Evolutionary conservation across 805 yeast species (phyloP).

Genomic region (Lachancea dasiensis): DNA sequence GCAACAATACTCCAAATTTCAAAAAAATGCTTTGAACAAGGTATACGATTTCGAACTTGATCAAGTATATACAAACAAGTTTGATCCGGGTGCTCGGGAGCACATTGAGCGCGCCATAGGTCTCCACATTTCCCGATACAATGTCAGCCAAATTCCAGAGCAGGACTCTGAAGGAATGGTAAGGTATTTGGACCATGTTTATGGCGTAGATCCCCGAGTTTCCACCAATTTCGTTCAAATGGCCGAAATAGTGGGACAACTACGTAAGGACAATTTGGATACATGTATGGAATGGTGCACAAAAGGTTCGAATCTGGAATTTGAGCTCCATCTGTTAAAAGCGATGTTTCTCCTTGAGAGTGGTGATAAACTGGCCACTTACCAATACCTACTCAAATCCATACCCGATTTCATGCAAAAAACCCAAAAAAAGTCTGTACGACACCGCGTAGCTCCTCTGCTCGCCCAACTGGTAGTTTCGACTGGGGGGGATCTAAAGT

Average conservation of each 20-base stretch:
- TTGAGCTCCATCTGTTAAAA: slow-evolving; percentile 22
- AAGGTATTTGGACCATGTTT: slow-evolving; percentile 28
- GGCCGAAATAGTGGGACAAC: slow-evolving; percentile 37
- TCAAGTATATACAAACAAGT: slow-evolving; percentile 31
- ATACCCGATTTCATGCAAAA: slow-evolving; percentile 34
- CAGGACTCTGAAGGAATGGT: slow-evolving; percentile 25
- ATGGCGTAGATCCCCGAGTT: slow-evolving; percentile 24
- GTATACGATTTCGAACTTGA: slow-evolving; percentile 31
- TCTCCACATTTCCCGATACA: slow-evolving; percentile 43
- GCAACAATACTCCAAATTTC: slow-evolving; percentile 25
- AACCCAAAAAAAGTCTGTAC: slow-evolving; percentile 29
- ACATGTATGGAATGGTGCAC: slow-evolving; percentile 49
- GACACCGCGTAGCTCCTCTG: slow-evolving; percentile 40
- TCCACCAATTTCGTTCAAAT: slow-evolving; percentile 37
- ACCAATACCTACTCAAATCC: slow-evolving; percentile 38
- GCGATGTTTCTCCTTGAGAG: slow-evolving; percentile 17
- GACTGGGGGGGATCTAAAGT: slow-evolving; percentile 16
- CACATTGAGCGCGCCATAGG: slow-evolving; percentile 39
- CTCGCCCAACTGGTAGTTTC: slow-evolving; percentile 33
- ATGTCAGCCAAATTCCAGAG: slow-evolving; percentile 35
- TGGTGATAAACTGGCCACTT: slow-evolving; percentile 30
- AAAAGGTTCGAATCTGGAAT: slow-evolving; percentile 20
- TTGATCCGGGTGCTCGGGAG: slow-evolving; percentile 20
- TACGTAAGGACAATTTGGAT: slow-evolving; percentile 33
- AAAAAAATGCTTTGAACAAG: slow-evolving; percentile 25